These are phyloP conservation scores for Albugo laibachii DNA, from an alignment of 352 stramenopile species.

Conservation along the genomic window DNA sequence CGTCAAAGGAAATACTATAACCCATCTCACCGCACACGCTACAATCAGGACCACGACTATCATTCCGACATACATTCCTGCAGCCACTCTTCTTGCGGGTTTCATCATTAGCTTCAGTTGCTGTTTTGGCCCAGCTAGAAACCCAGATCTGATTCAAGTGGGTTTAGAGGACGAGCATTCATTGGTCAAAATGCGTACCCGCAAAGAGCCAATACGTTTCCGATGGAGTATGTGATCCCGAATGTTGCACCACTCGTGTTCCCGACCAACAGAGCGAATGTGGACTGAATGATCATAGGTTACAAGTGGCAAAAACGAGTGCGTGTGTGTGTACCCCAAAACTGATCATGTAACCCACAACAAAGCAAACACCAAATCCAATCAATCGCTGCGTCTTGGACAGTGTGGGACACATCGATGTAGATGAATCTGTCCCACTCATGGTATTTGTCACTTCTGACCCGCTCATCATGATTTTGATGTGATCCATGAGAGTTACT, in stretches of 20 bases:
- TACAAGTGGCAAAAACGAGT: not conserved
- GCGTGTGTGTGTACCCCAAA: conserved; percentile 27
- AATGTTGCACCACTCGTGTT: conserved; percentile 56
- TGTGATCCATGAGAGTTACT: too few species aligned
- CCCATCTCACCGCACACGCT: conserved; percentile 28
- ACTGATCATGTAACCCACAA: conserved; percentile 61
- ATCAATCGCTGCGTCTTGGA: conserved; percentile 42
- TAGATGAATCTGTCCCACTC: too few species aligned
- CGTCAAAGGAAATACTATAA: not conserved
- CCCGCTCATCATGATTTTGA: too few species aligned
- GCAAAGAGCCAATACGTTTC: conserved; percentile 69
- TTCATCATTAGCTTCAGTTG: conserved; percentile 80
- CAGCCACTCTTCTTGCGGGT: conserved; percentile 45
- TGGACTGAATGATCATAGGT: conserved; percentile 21
- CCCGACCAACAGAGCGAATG: conserved; percentile 49
- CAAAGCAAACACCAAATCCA: conserved; percentile 61
- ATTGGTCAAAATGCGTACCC: conserved; percentile 15
- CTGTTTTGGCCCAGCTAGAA: conserved; percentile 59
- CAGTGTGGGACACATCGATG: conserved; percentile 34
- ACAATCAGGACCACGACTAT: conserved; percentile 54
- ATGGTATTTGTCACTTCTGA: too few species aligned
- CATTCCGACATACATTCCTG: conserved; percentile 56
- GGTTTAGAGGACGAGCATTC: not conserved
- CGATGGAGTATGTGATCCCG: conserved; percentile 60
- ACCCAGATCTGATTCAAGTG: conserved; percentile 41